phyloP scores from a whole-genome alignment of 2,329 filamentous ascomycete genomes.

The Cadophora sp. region DNA sequence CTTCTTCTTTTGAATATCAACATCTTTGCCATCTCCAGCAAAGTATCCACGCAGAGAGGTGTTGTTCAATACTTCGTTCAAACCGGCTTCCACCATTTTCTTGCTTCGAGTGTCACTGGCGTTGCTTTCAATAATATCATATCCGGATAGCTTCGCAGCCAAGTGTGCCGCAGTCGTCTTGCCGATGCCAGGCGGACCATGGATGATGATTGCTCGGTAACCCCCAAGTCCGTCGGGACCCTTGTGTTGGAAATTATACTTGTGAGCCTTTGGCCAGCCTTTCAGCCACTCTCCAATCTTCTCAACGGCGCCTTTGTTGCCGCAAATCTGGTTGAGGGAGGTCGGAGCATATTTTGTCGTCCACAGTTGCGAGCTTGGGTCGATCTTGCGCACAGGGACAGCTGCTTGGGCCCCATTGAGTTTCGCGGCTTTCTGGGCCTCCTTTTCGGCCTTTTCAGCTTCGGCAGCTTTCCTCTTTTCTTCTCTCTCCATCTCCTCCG shows the following conservation, averaged over 20 bases:
- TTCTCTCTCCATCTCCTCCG: constrained; percentile 84
- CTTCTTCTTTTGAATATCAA: constrained; percentile 86
- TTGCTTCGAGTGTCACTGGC: constrained; percentile 96
- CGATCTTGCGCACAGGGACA: constrained; percentile 50
- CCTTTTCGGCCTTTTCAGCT: constrained; percentile 57
- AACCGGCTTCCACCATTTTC: constrained; percentile 86
- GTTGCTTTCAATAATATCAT: constrained; percentile 93
- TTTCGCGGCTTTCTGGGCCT: constrained; percentile 41
- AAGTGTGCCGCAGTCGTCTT: constrained; percentile 98
- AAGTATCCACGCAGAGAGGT: constrained; percentile 93
- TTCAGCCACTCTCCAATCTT: constrained; percentile 88
- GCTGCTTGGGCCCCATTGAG: constrained; percentile 49
- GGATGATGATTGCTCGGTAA: constrained; percentile 90
- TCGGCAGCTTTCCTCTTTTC: constrained; percentile 67
- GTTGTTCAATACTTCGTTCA: constrained; percentile 92
- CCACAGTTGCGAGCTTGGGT: constrained; percentile 74
- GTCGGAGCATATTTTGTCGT: constrained; percentile 95
- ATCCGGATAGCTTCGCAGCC: constrained; percentile 90
- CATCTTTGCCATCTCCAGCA: constrained; percentile 79
- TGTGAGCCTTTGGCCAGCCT: constrained; percentile 80
- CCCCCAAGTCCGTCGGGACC: constrained; percentile 85
- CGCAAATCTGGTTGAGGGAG: constrained; percentile 85
- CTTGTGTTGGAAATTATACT: constrained; percentile 80
- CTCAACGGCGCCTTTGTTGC: constrained; percentile 90
- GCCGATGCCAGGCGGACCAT: constrained; percentile 93